Percentiles rank a stretch among this genome's conserved stretches.
phyloP scores from a whole-genome alignment of 768 basidiomycete species.

The Pleurotus cornucopiae region DNA sequence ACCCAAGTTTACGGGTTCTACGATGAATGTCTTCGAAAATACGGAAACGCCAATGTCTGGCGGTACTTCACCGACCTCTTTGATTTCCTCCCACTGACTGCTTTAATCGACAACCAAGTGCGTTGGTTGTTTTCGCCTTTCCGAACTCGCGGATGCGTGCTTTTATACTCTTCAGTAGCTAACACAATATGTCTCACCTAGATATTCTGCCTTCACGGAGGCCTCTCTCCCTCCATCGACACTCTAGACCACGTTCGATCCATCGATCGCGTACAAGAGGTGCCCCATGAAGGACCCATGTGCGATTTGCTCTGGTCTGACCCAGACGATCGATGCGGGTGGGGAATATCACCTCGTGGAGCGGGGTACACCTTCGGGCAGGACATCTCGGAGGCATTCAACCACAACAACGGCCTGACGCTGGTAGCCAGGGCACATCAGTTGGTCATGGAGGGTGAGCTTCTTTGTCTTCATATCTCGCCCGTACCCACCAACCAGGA shows the following conservation, averaged over 20 bases:
- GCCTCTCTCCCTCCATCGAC: conserved; percentile 97
- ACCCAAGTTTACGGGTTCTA: conserved; percentile 99
- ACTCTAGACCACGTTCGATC: conserved; percentile 98
- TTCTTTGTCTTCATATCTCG: background rate
- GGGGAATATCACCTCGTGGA: conserved; percentile 98
- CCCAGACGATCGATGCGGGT: conserved; percentile 98
- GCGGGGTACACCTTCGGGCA: conserved; percentile 99
- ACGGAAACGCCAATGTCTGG: conserved; percentile 99
- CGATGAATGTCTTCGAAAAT: conserved; percentile 99
- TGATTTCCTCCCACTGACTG: conserved; percentile 95
- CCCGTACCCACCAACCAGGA: background rate
- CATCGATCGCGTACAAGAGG: conserved; percentile 98
- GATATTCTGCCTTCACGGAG: conserved; percentile 99
- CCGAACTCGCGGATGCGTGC: background rate
- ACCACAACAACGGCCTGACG: conserved; percentile 98
- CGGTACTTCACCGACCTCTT: conserved; percentile 98
- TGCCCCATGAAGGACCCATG: conserved; percentile 99
- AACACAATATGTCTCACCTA: conserved; percentile 24
- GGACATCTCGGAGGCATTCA: conserved; percentile 98
- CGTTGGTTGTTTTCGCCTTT: conserved; percentile 28
- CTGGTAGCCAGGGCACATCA: conserved; percentile 93
- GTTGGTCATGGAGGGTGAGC: conserved; percentile 92
- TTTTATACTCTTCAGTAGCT: background rate
- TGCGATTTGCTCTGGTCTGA: conserved; percentile 99
- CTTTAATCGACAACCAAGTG: conserved; percentile 98